Conservation (phyloP, 2,329 filamentous ascomycete genomes). For the Rachicladosporium sp. region DNA sequence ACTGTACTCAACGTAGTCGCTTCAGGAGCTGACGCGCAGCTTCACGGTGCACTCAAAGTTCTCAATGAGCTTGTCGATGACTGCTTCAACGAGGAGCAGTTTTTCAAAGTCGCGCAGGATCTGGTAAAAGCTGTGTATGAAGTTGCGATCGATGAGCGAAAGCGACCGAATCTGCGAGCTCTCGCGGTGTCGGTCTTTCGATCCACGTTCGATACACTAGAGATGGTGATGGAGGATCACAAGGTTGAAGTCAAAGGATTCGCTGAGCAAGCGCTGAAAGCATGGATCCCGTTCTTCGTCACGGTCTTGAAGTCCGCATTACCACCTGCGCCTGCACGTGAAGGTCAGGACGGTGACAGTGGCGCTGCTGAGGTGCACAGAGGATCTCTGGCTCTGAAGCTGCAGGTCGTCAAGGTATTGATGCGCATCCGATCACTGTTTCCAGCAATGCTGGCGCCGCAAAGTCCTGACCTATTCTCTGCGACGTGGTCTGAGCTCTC, state of each 20-base stretch:
- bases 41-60: conserved; percentile 82
- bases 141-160: conserved; percentile 62
- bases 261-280: conserved; percentile 65
- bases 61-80: conserved; percentile 85
- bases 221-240: conserved; percentile 93
- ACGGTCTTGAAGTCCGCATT: conserved; percentile 62
- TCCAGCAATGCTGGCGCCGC: conserved; percentile 65
- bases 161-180: conserved; percentile 61
- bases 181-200: conserved; percentile 84
- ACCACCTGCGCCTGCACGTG: conserved; percentile 46
- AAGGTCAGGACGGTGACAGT: conserved; percentile 47
- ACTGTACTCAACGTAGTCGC: conserved; percentile 67
- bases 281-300: conserved; percentile 86
- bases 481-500: conserved; percentile 82
- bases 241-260: conserved; percentile 76
- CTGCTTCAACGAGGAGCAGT: conserved; percentile 84
- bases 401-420: conserved; percentile 82
- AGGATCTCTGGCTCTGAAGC: conserved; percentile 71
- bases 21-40: conserved; percentile 60
- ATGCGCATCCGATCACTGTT: conserved; percentile 82
- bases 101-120: conserved; percentile 78
- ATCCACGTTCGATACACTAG: conserved; percentile 83
- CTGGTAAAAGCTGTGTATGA: conserved; percentile 75
- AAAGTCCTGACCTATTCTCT: conserved; percentile 72
- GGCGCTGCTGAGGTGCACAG: conserved; percentile 57